These are phyloP conservation scores for Francoa sonchifolia DNA, from an alignment of 441 rosid genomes.

Conservation along the genomic window DNA sequence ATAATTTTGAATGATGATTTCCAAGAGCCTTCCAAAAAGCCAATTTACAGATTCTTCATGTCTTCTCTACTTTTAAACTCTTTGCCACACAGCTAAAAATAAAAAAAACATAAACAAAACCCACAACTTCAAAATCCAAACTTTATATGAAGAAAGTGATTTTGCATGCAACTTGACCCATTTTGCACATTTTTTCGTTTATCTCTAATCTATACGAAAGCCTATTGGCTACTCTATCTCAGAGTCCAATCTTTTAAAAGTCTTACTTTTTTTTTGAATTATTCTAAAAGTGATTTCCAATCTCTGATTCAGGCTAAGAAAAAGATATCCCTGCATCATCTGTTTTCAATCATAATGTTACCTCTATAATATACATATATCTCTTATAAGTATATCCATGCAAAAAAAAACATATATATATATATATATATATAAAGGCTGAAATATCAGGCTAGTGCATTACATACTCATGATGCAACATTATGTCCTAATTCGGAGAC, in stretches of 20 bases:
- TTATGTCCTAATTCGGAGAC: not conserved
- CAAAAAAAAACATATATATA: not conserved
- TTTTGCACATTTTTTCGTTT: not conserved
- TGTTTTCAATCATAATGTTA: slow-evolving; percentile 1
- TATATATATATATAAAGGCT: not conserved
- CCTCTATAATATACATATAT: no score
- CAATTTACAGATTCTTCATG: slow-evolving; percentile 21
- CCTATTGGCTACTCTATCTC: slow-evolving; percentile 5
- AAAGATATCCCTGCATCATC: slow-evolving; percentile 12
- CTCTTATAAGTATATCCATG: no score
- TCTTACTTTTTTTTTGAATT: slow-evolving; percentile 11
- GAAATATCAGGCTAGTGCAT: slow-evolving; percentile 1
- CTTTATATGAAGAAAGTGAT: not conserved
- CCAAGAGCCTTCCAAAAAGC: slow-evolving; percentile 11
- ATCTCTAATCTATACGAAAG: slow-evolving; percentile 4
- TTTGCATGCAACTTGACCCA: not conserved
- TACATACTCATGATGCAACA: not conserved
- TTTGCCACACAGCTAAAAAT: not conserved
- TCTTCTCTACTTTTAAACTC: slow-evolving; percentile 4
- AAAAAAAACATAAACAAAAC: no score
- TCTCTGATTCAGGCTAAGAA: slow-evolving; percentile 9
- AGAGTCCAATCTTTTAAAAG: slow-evolving; percentile 7
- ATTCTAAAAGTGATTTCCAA: slow-evolving; percentile 6
- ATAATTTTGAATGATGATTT: slow-evolving; percentile 3
- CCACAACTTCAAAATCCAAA: slow-evolving; percentile 3